A percentile compares a stretch with the other conserved stretches of the same genome.
Conservation (phyloP, 83 land plant genomes). For the Diphasiastrum complanatum region DNA sequence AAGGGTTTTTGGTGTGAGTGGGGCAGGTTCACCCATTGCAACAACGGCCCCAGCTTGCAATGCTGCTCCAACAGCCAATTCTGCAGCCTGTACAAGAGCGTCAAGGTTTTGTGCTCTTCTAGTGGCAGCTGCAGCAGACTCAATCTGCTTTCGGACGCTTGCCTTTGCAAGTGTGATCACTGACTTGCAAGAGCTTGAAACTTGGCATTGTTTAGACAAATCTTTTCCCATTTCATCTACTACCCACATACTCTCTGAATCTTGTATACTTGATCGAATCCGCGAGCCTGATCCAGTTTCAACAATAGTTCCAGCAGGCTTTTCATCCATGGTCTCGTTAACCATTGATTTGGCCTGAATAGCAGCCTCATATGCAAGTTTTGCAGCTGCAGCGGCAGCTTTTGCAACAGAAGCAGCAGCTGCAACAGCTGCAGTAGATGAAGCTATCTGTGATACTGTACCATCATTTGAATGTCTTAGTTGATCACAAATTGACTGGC, state of each 20-base stretch:
- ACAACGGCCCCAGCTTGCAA: constrained; percentile 61
- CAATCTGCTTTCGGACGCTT: constrained; percentile 51
- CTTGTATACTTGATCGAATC: no score
- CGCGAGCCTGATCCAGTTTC: no score
- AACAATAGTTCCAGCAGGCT: constrained; percentile 10
- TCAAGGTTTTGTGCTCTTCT: constrained; percentile 68
- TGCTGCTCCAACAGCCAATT: constrained; percentile 70
- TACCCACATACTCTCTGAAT: no score
- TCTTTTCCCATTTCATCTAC: no score
- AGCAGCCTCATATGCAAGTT: constrained; percentile 72
- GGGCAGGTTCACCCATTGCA: constrained; percentile 72
- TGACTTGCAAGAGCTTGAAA: constrained; percentile 40
- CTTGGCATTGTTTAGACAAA: no score
- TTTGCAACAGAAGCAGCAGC: constrained; percentile 93
- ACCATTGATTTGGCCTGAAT: constrained; percentile 68
- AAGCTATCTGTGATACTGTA: constrained; percentile 54
- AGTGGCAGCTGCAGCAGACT: constrained; percentile 62
- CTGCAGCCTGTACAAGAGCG: constrained; percentile 79
- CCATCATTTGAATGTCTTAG: constrained; percentile 41
- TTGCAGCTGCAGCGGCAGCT: constrained; percentile 91
- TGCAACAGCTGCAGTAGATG: constrained; percentile 67
- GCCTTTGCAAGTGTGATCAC: constrained; percentile 49
- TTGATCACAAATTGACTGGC: constrained; percentile 60
- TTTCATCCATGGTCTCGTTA: constrained; percentile 44
- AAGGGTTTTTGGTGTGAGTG: constrained; percentile 36